Evolutionary conservation across 441 rosid species (phyloP), one percentile per base, ranked within the genome.

Genomic region (Pelargonium australe): DNA sequence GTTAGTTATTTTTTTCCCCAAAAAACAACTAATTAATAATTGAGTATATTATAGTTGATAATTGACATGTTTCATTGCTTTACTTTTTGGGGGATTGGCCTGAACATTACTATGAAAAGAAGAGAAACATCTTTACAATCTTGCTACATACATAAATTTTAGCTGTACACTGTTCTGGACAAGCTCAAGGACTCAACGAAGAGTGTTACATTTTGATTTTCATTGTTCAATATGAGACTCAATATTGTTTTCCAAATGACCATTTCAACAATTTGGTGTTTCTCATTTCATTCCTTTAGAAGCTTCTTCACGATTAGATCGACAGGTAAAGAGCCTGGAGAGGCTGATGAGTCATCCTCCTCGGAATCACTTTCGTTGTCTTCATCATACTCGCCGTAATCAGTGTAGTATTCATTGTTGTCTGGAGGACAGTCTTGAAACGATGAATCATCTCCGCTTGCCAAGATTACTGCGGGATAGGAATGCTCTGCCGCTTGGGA

Each of bases 401-500:
- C 37, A 3, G 37, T 31, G 37, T 2, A 31, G 37, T 31, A 31
- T 31, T 55, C 61, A 6, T 65, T 69, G 25, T 69, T 63, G n/a
- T 71, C 20, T 16, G 62, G 71, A 64, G 71, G 77, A 69, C 14
- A 72, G n/a, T 62, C 81, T 55, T 76, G 82, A 43, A 68, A 69
- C 45, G 78, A 41, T 37, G 78, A 60, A 47, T 68, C 69, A 72
- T 70, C 78, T 68, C 79, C 84, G 12, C 72, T 69, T 7, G 89
- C 74, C 68, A 81, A 70, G 64, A 89, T 69, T 68, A 86, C 65
- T 34, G 96, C 96, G 19, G 88, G 85, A 74, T 70, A 83, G 49
- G 89, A 84, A 75, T 89, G 98, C 76, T 89, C 95, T 5, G 85
- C 80, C 44, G 86, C 88, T 78, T 79, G 88, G 58, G 89, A 85